Base-by-base conservation (phyloP, 163 green algal genomes). In the Scenedesmus sp. region DNA sequence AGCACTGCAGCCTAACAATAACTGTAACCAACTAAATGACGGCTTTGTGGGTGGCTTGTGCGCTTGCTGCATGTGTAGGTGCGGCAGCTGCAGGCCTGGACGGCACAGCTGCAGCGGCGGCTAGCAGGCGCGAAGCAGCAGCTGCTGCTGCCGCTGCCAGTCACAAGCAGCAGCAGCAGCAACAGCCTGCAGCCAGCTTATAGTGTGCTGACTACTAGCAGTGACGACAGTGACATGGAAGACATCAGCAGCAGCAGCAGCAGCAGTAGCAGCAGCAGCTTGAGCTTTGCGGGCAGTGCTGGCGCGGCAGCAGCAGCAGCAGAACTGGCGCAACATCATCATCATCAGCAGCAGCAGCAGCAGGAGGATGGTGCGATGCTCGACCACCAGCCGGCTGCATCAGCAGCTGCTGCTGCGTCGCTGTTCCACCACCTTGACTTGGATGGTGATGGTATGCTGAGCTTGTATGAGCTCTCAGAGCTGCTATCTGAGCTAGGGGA, bases 81-180 rank as follows among this genome's bases (percentile, higher is more conserved):
- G n/a, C 87, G 87, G 20, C 87, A 93, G 26, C 57, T 93, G 70
- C 90, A 93, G 83, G 34, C 70, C 8, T 93, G 90, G 90, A 93
- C 84, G 3, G 66, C 83, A 10, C 74, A 90, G 82, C 90, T 93
- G 90, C 83, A 93, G 90, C 90, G 55, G 26, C 90, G 76, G 10
- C 76, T 93, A 26, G 90, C 84, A 59, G 90, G 16, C 20, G 62
- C 84, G 55, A 66, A 88, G 90, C 90, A 90, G 90, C 90, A 88
- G 26, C 84, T 87, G 90, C 83, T 90, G 90, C 70, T 82, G 57
- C 55, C 83, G 26, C 23, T 81, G 26, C 73, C 85, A 23, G 12
- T 3, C 77, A 83, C 34, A 62, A 77, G 87, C 70, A 84, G 52
- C 6, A 77, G 87, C 67, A 74, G 90, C 70, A 87, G 3, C 57